Conservation (phyloP, 495 filamentous ascomycete species). For the Patellaria atrata region DNA sequence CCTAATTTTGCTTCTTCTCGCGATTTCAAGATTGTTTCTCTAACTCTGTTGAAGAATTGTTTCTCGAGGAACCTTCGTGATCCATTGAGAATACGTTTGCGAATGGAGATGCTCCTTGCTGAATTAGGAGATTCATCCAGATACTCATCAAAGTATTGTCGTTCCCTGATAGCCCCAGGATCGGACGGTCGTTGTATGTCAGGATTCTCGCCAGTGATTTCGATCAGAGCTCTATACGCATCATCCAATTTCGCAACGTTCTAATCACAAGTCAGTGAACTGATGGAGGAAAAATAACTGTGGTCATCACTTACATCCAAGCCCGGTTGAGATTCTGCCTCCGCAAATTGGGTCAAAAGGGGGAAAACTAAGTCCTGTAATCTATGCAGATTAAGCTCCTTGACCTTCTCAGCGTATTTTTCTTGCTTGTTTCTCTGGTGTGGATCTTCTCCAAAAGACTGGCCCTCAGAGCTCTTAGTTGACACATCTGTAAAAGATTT, state of each 20-base stretch:
- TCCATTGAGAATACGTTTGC: constrained; percentile 62
- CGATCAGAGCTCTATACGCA: constrained; percentile 63
- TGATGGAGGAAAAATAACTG: constrained; percentile 36
- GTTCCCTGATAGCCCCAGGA: constrained; percentile 46
- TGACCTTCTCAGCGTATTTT: constrained; percentile 60
- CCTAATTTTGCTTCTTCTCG: constrained; percentile 81
- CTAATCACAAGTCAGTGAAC: constrained; percentile 8
- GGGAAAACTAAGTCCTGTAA: constrained; percentile 50
- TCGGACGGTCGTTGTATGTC: constrained; percentile 37
- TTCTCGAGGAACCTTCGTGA: constrained; percentile 64
- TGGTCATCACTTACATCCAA: constrained; percentile 40
- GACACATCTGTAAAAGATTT: constrained; percentile 50
- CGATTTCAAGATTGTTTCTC: constrained; percentile 61
- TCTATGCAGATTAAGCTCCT: constrained; percentile 56
- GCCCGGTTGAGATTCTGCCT: constrained; percentile 51
- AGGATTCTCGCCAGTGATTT: constrained; percentile 53
- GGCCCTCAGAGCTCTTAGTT: constrained; percentile 34
- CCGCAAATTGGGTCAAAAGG: constrained; percentile 54
- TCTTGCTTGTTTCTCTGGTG: constrained; percentile 67
- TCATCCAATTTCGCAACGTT: constrained; percentile 47
- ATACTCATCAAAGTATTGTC: constrained; percentile 62
- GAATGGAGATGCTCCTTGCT: constrained; percentile 40
- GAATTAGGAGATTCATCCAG: constrained; percentile 55
- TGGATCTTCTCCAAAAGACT: constrained; percentile 44
- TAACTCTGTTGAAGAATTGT: constrained; percentile 56